These are phyloP conservation scores for Rhynchospora tenuis DNA, from an alignment of 176 grass and related monocot species.

Conservation along the genomic window DNA sequence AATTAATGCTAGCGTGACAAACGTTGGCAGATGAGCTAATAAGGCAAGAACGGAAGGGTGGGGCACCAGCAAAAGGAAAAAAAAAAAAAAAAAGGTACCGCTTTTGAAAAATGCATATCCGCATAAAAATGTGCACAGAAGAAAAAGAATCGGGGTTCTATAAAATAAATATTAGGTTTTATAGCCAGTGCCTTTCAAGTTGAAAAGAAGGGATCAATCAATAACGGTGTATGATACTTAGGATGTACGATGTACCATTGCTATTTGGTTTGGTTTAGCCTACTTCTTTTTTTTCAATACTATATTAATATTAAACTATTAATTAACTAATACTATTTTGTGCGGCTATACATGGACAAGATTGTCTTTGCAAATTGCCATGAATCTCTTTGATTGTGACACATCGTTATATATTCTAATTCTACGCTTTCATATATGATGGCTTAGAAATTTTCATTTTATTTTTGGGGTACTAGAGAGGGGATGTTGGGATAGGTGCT, in stretches of 20 bases:
- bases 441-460: background rate
- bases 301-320: background rate
- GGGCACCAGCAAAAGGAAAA: background rate
- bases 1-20: background rate
- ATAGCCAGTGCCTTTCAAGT: background rate
- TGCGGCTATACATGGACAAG: background rate
- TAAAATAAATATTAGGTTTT: background rate
- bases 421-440: background rate
- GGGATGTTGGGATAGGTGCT: no score
- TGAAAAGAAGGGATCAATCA: background rate
- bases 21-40: background rate
- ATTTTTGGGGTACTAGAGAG: no score
- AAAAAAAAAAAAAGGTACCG: background rate
- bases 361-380: background rate
- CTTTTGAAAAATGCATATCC: background rate
- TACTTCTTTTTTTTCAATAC: background rate
- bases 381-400: constrained; percentile 9
- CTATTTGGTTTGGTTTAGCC: background rate
- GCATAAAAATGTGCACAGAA: background rate
- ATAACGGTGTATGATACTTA: background rate
- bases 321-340: background rate
- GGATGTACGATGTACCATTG: background rate
- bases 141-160: background rate
- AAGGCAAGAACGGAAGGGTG: background rate
- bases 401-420: background rate